Evolutionary conservation across 352 stramenopile species (phyloP).

Genomic region (Thraustochytrium striatum): DNA sequence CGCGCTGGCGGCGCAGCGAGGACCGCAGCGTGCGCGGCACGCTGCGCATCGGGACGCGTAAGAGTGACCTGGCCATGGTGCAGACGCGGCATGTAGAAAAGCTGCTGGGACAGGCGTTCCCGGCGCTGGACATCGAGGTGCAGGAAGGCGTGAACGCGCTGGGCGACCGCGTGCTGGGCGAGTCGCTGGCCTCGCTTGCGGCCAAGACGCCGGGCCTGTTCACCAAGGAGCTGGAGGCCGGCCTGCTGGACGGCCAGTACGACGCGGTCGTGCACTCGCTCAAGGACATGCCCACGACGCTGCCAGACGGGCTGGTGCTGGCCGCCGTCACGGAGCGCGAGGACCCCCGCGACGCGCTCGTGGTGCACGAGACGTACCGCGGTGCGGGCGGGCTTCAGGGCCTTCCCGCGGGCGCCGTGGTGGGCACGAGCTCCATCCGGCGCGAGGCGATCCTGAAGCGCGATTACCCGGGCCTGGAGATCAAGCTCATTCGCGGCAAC

Average conservation of each 20-base stretch:
- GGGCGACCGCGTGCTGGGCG: slow-evolving; percentile 70
- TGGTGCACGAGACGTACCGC: slow-evolving; percentile 65
- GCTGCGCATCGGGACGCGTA: slow-evolving; percentile 62
- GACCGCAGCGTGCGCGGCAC: background rate
- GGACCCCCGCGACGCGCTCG: slow-evolving; percentile 70
- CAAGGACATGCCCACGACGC: slow-evolving; percentile 78
- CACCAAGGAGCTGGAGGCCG: slow-evolving; percentile 77
- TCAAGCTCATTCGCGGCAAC: slow-evolving; percentile 77
- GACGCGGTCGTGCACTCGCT: slow-evolving; percentile 79
- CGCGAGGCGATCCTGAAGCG: slow-evolving; percentile 68
- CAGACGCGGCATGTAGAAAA: slow-evolving; percentile 75
- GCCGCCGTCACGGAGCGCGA: slow-evolving; percentile 71
- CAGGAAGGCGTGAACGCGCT: slow-evolving; percentile 68
- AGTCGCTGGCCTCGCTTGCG: slow-evolving; percentile 69
- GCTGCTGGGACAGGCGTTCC: slow-evolving; percentile 68
- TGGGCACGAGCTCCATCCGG: slow-evolving; percentile 74
- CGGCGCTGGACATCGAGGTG: slow-evolving; percentile 69
- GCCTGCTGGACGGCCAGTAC: slow-evolving; percentile 62
- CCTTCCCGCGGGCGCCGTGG: slow-evolving; percentile 65
- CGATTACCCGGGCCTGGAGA: slow-evolving; percentile 66
- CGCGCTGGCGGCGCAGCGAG: background rate
- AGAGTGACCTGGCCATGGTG: slow-evolving; percentile 76
- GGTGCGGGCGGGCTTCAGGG: slow-evolving; percentile 56
- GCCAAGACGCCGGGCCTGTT: slow-evolving; percentile 69
- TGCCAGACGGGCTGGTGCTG: slow-evolving; percentile 70